These are phyloP conservation scores for Irpex sp. DNA, from an alignment of 1,284 basidiomycete species.

Conservation along the genomic window DNA sequence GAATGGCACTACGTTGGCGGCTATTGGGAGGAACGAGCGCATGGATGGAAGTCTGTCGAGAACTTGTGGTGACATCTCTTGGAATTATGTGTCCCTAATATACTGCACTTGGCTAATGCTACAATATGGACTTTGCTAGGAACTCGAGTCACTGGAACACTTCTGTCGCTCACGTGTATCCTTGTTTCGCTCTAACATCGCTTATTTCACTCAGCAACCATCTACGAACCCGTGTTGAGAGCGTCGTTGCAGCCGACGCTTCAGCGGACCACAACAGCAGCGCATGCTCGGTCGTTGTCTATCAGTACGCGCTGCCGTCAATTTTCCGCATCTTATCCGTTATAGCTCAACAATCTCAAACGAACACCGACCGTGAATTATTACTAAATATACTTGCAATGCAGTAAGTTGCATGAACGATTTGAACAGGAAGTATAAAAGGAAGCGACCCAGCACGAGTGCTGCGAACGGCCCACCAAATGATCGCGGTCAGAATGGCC, in stretches of 20 bases:
- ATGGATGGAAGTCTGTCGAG: conserved; percentile 67
- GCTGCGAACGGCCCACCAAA: not conserved
- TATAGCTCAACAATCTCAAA: not conserved
- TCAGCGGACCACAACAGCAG: conserved; percentile 7
- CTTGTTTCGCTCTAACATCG: conserved; percentile 1
- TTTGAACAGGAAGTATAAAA: not conserved
- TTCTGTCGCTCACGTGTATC: conserved; percentile 9
- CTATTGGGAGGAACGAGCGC: conserved; percentile 84
- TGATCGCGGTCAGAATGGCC: conserved; percentile 22
- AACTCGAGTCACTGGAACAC: not conserved
- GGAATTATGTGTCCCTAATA: not conserved
- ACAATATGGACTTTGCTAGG: conserved; percentile 14
- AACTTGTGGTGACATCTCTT: conserved; percentile 67
- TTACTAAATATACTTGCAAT: not conserved
- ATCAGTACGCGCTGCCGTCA: conserved; percentile 20
- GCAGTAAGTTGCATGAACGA: not conserved
- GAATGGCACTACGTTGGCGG: conserved; percentile 84
- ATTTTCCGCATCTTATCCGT: conserved; percentile 35
- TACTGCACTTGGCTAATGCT: conserved; percentile 17
- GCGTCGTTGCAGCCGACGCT: conserved; percentile 9
- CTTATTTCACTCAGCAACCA: not conserved
- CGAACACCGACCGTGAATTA: too few species aligned
- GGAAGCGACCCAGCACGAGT: not conserved
- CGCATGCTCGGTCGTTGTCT: conserved; percentile 3
- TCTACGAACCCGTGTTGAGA: not conserved